phyloP scores from a whole-genome alignment of 2,329 filamentous ascomycete species.

The Alternaria conjuncta region DNA sequence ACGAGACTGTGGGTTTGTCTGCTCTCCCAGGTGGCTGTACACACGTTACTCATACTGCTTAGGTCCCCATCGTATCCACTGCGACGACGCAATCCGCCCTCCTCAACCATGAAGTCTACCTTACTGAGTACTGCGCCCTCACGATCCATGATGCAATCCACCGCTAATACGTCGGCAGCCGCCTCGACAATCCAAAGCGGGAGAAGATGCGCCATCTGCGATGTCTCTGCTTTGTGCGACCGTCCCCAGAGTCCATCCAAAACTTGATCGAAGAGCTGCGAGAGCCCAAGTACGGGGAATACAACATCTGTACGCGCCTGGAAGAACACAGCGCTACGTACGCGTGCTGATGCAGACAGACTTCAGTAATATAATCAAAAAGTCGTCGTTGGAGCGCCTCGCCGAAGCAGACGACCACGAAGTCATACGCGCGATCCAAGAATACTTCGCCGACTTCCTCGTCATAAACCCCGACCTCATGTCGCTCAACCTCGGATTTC shows the following conservation, averaged over 20 bases:
- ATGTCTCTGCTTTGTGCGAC: slow-evolving; percentile 90
- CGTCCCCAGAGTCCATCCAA: slow-evolving; percentile 91
- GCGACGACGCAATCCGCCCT: slow-evolving; percentile 94
- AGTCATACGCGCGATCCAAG: slow-evolving; percentile 90
- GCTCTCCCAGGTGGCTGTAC: slow-evolving; percentile 32
- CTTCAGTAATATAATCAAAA: slow-evolving; percentile 97
- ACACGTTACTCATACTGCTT: slow-evolving; percentile 22
- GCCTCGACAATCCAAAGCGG: slow-evolving; percentile 83
- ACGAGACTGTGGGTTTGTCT: slow-evolving; percentile 75
- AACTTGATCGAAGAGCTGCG: slow-evolving; percentile 92
- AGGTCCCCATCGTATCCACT: slow-evolving; percentile 90
- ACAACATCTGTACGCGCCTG: slow-evolving; percentile 73
- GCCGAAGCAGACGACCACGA: slow-evolving; percentile 98
- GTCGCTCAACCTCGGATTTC: slow-evolving; percentile 75
- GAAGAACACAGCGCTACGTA: not conserved
- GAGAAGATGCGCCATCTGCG: slow-evolving; percentile 98
- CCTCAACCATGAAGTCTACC: slow-evolving; percentile 95
- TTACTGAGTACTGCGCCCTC: slow-evolving; percentile 71
- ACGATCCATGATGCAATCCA: slow-evolving; percentile 2
- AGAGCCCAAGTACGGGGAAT: slow-evolving; percentile 97
- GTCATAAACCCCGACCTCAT: slow-evolving; percentile 95
- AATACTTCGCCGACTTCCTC: slow-evolving; percentile 95
- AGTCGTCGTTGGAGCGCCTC: slow-evolving; percentile 89
- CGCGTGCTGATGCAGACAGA: slow-evolving; percentile 55
- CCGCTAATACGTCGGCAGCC: slow-evolving; percentile 52